Conservation (phyloP, 1,284 basidiomycete species). For the Tetrapyrgos nigripes region DNA sequence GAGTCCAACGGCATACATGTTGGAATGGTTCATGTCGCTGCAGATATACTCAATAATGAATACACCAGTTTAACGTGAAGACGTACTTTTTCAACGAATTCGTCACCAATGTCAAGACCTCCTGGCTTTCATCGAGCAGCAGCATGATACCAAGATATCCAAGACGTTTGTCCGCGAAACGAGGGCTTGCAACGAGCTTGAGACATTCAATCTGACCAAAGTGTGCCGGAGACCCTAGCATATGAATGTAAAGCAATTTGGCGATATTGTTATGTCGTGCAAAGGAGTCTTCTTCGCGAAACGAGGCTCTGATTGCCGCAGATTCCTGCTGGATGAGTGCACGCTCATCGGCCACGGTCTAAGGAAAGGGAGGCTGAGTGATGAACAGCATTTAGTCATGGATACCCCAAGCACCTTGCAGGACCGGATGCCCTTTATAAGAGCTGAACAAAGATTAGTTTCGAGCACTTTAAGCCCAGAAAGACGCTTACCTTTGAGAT, state of each 20-base stretch:
- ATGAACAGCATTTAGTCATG: slow-evolving; percentile 12
- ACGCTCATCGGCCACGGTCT: slow-evolving; percentile 99
- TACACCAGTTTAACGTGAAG: slow-evolving; percentile 8
- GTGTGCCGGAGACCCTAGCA: slow-evolving; percentile 99
- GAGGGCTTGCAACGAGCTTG: slow-evolving; percentile 97
- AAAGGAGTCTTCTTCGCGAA: slow-evolving; percentile 96
- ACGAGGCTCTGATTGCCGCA: slow-evolving; percentile 96
- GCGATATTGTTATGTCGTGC: slow-evolving; percentile 97
- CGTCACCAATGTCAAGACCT: slow-evolving; percentile 96
- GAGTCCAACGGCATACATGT: slow-evolving; percentile 98
- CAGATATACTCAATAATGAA: slow-evolving; percentile 10
- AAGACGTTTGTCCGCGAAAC: slow-evolving; percentile 96
- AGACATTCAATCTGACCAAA: slow-evolving; percentile 99
- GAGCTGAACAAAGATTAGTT: slow-evolving; percentile 56
- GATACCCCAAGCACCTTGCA: slow-evolving; percentile 74
- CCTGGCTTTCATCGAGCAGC: slow-evolving; percentile 96
- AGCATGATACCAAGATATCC: slow-evolving; percentile 99
- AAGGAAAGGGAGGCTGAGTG: slow-evolving; percentile 27
- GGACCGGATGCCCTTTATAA: slow-evolving; percentile 94
- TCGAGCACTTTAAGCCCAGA: slow-evolving; percentile 19
- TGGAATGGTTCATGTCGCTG: slow-evolving; percentile 99
- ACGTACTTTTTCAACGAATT: slow-evolving; percentile 98
- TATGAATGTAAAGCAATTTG: slow-evolving; percentile 99
- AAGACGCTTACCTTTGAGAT: slow-evolving; percentile 79
- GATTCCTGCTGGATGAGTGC: slow-evolving; percentile 98